A percentile compares a stretch with the other conserved stretches of the same genome.
phyloP scores from a whole-genome alignment of 148 eudicot genomes.

The Chenopodium suecicum region DNA sequence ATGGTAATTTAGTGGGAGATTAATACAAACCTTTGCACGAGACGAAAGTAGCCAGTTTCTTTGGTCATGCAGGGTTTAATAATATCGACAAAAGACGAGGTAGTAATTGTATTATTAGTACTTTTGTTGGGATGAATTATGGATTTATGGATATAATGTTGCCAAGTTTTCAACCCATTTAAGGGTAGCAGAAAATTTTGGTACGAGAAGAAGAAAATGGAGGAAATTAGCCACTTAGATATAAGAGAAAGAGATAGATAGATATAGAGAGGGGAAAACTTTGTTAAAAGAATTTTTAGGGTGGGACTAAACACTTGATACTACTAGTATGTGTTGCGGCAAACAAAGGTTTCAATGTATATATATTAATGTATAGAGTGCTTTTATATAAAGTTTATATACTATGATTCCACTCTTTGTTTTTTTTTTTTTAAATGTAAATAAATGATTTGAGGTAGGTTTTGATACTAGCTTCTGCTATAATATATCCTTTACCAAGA shows the following conservation, averaged over 20 bases:
- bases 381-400: not conserved
- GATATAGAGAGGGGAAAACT: not conserved
- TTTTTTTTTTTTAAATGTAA: not conserved
- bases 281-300: not conserved
- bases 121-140: not conserved
- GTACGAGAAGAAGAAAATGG: not conserved
- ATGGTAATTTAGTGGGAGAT: not conserved
- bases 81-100: not conserved
- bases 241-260: not conserved
- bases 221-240: not conserved
- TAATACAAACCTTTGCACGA: conserved; percentile 18
- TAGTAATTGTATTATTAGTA: not conserved
- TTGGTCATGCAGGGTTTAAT: conserved; percentile 1
- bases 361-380: not conserved
- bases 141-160: not conserved
- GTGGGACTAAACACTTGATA: conserved; percentile 1
- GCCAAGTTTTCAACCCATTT: not conserved
- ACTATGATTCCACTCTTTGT: not conserved
- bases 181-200: not conserved
- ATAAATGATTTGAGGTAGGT: too few species aligned
- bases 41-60: conserved; percentile 11
- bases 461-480: too few species aligned
- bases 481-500: too few species aligned
- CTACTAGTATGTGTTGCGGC: conserved; percentile 11
- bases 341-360: not conserved